Conservation (phyloP, 2,329 filamentous ascomycete genomes). For the Pestalotiopsis sp. region DNA sequence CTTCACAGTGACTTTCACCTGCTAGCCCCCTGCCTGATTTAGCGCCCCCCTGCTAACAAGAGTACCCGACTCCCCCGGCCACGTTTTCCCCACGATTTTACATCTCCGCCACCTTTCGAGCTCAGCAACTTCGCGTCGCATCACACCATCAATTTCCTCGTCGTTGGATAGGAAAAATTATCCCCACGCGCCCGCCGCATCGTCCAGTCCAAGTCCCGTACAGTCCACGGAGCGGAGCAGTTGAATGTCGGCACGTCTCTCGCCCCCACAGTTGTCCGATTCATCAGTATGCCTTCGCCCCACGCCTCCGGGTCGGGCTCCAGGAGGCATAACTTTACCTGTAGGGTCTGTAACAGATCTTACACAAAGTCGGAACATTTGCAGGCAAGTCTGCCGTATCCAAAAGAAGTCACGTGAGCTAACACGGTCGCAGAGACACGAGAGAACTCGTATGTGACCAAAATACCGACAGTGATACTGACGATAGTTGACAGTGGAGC, state of each 20-base stretch:
- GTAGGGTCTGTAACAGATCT: not conserved
- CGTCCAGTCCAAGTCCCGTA: not conserved
- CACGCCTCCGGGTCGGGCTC: slow-evolving; percentile 1
- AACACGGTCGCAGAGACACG: not conserved
- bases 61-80: not conserved
- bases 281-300: not conserved
- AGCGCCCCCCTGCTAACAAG: not conserved
- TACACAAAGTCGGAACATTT: slow-evolving; percentile 13
- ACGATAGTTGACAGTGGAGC: not conserved
- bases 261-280: not conserved
- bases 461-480: too few species aligned
- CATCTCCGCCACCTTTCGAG: not conserved
- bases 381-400: not conserved
- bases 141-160: not conserved
- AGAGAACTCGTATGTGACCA: slow-evolving; percentile 10
- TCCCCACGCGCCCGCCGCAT: not conserved
- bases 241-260: too few species aligned
- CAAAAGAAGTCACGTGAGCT: not conserved
- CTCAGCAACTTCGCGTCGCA: not conserved
- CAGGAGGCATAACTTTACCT: slow-evolving; percentile 5
- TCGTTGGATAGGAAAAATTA: not conserved
- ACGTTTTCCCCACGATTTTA: not conserved
- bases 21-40: not conserved
- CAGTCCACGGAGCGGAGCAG: not conserved
- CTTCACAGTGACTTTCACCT: not conserved